phyloP scores from a whole-genome alignment of 148 eudicot genomes.

The Mesembryanthemum crystallinum region DNA sequence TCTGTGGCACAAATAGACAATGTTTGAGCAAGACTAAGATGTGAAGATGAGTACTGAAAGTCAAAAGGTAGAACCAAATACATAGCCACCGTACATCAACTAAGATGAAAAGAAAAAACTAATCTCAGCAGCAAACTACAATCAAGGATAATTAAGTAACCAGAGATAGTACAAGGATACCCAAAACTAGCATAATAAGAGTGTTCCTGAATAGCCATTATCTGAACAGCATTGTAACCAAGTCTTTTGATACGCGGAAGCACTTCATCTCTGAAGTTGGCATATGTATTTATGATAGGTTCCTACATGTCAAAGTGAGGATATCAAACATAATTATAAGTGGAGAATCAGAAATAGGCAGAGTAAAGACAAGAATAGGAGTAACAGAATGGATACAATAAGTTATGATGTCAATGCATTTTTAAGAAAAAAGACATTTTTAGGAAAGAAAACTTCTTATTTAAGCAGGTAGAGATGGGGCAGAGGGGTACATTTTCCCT shows the following conservation, averaged over 20 bases:
- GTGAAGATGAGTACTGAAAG: background rate
- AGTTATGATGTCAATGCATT: background rate
- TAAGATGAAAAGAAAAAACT: background rate
- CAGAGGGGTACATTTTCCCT: background rate
- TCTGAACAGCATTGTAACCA: slow-evolving; percentile 96
- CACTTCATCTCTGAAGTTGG: slow-evolving; percentile 92
- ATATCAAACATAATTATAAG: background rate
- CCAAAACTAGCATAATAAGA: slow-evolving; percentile 98
- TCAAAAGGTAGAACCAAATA: background rate
- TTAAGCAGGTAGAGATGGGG: background rate
- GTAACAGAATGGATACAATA: background rate
- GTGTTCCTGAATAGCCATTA: slow-evolving; percentile 99
- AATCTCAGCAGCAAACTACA: background rate
- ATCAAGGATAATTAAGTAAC: background rate
- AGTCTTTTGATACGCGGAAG: slow-evolving; percentile 92
- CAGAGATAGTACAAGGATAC: slow-evolving; percentile 36
- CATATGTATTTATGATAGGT: slow-evolving; percentile 81
- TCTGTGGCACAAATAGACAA: slow-evolving; percentile 41
- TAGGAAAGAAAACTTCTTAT: background rate
- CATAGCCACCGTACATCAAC: background rate
- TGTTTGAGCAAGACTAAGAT: slow-evolving; percentile 11
- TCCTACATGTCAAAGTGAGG: slow-evolving; percentile 58
- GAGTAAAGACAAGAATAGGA: background rate
- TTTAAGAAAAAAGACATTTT: background rate
- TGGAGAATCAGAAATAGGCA: background rate